Evolutionary conservation across 1,284 basidiomycete genomes (phyloP), one percentile per base, ranked within the genome.

Genomic region (Cutaneotrichosporon dermatis): DNA sequence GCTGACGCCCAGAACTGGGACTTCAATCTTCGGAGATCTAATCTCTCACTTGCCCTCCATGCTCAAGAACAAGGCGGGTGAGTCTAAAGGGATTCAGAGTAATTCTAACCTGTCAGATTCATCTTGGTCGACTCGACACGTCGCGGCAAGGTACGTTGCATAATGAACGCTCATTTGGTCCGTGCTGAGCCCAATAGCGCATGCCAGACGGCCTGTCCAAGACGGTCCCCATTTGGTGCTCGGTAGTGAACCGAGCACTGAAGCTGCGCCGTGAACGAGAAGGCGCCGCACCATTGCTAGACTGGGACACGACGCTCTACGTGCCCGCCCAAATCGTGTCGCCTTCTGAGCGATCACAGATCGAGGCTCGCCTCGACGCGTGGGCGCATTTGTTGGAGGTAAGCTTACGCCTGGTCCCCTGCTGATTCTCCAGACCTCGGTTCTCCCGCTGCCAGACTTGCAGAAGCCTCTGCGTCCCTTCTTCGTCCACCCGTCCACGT

Each of bases 191-290:
- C 8, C 12, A 12, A 35, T 62, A 79, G 79, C 86, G 91, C 12
- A 88, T 95, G 65, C 95, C 95, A 0, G 95, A 99, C 69, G 92
- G 94, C 0, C 81, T 98, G 0, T 90, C 90, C 5, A 98, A 98
- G 75, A 98, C 95, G 0, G 83, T 97, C 0, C 93, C 95, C 0
- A 90, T 94, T 50, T 99, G 95, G 95, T 98, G 95, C 74, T 82
- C 90, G 2, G 91, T 95, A 3, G 81, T 98, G 66, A 98, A 97
- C 70, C 82, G 84, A 7, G 90, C 91, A 0, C 67, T 88, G 12
- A 50, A 55, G 2, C 48, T 68, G 10, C 63, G 68, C 2, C 42
- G 62, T 11, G 37, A 35, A 34, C 41, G 49, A 5, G 40, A 42
- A 4, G 63, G 45, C 10, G 12, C 10, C 39, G 15, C 43, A 1